Base-by-base conservation (phyloP, 805 yeast species). In the Alloascoidea africana region DNA sequence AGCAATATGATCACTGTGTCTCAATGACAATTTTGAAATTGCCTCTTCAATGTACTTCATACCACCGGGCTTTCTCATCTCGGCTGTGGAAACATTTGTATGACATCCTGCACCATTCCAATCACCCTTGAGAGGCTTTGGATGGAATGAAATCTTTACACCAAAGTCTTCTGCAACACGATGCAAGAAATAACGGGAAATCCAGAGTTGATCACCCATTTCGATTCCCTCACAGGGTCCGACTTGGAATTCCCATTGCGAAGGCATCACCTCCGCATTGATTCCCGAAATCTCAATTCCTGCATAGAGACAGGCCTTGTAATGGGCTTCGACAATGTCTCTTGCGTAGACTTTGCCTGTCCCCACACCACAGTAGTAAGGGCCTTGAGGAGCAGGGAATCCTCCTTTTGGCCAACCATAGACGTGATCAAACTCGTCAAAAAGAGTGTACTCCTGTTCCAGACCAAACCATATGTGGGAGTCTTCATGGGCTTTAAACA, bases 71-170 rank as follows among this genome's bases (percentile, higher is more conserved):
- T 57, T 60, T 73, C 98, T 86, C 97, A 89, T 91, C 37, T 57
- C 58, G 62, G 70, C 73, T 53, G 98, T 91, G 36, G 96, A 86
- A 44, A 91, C 97, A 63, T 91, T 91, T 60, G 98, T 91, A 68
- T 91, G 98, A 73, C 97, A 89, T 55, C 98, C 98, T 61, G 98
- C 97, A 70, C 98, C 98, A 63, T 91, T 91, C 97, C 97, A 91
- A 68, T 89, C 97, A 53, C 97, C 97, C 70, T 79, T 74, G 62
- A 91, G 73, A 51, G 98, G 97, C 75, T 91, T 91, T 65, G 98
- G 98, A 76, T 91, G 98, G 80, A 87, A 79, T 35, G 96, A 85
- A 52, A 91, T 89, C 80, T 86, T 87, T 60, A 91, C 93, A 60
- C 95, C 97, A 56, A 91, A 91, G 64, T 91, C 98, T 71, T 91